Evolutionary conservation across 306 rosid species (phyloP).

Genomic region (Cucurbita pepo): DNA sequence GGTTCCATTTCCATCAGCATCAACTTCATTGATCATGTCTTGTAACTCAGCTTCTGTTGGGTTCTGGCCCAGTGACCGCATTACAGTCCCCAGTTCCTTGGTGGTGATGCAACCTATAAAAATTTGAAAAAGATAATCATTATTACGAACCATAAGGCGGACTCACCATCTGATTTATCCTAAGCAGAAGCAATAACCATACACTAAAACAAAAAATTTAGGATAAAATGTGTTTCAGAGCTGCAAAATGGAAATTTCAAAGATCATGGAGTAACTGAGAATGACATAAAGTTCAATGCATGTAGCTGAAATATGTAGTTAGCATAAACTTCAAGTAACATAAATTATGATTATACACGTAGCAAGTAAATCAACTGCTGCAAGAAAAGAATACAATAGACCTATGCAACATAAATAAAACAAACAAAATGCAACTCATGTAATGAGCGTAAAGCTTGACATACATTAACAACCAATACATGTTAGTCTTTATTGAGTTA

Average conservation of each 20-base stretch:
- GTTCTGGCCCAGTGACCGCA: conserved; percentile 7
- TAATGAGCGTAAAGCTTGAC: neutral
- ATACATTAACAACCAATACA: neutral
- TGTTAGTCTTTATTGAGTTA: neutral
- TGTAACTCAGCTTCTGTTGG: conserved; percentile 13
- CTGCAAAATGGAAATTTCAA: neutral
- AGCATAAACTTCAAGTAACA: neutral
- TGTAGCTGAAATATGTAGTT: neutral
- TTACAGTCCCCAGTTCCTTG: conserved; percentile 10
- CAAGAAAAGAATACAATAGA: neutral
- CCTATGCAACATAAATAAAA: neutral
- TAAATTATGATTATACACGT: neutral
- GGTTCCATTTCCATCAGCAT: conserved; percentile 10
- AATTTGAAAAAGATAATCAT: neutral
- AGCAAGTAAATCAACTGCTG: neutral
- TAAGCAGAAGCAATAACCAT: neutral
- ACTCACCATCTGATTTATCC: neutral
- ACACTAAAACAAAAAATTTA: neutral
- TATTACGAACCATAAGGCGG: neutral
- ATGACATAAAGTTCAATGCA: neutral
- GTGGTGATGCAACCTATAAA: conserved; percentile 9
- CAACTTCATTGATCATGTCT: conserved; percentile 11
- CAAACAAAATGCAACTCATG: neutral
- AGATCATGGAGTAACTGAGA: neutral
- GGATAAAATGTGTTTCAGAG: neutral